A percentile compares a stretch with the other conserved stretches of the same genome.
phyloP scores from a whole-genome alignment of 2,329 filamentous ascomycete genomes.

The Cryphonectria japonica region DNA sequence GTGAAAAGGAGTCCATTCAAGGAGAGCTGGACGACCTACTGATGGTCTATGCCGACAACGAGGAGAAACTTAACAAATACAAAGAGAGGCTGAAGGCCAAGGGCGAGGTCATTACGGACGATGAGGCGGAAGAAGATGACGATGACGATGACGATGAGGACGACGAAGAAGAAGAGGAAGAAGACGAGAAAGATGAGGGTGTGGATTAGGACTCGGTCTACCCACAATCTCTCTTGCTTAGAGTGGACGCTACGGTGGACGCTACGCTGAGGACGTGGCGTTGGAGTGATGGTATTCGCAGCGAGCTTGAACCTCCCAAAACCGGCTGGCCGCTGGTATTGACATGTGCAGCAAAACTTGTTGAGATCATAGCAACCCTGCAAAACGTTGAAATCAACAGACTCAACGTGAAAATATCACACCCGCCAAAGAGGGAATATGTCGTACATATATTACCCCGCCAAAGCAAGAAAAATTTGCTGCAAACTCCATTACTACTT shows the following conservation, averaged over 20 bases:
- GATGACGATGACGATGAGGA: conserved; percentile 60
- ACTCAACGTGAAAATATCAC: conserved; percentile 16
- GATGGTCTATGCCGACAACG: conserved; percentile 79
- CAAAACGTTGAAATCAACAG: conserved; percentile 9
- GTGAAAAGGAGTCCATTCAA: conserved; percentile 67
- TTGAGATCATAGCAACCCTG: background rate
- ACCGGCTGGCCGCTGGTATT: background rate
- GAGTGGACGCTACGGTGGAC: too few species aligned
- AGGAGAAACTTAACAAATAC: conserved; percentile 75
- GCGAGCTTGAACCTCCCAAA: background rate
- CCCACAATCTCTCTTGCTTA: background rate
- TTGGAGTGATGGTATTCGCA: background rate
- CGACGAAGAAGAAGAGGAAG: conserved; percentile 44
- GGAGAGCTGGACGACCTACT: conserved; percentile 79
- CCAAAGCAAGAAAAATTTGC: too few species aligned
- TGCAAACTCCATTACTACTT: background rate
- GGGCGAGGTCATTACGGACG: conserved; percentile 75
- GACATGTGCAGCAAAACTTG: background rate
- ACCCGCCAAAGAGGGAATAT: conserved; percentile 8
- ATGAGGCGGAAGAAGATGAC: conserved; percentile 68
- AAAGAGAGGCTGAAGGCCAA: conserved; percentile 71
- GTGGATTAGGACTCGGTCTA: conserved; percentile 21
- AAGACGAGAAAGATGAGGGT: conserved; percentile 33
- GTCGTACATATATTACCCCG: background rate
- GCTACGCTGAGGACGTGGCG: background rate